Base-by-base conservation (phyloP, 1,139 yeast genomes). In the Saccharomyces hybrid region DNA sequence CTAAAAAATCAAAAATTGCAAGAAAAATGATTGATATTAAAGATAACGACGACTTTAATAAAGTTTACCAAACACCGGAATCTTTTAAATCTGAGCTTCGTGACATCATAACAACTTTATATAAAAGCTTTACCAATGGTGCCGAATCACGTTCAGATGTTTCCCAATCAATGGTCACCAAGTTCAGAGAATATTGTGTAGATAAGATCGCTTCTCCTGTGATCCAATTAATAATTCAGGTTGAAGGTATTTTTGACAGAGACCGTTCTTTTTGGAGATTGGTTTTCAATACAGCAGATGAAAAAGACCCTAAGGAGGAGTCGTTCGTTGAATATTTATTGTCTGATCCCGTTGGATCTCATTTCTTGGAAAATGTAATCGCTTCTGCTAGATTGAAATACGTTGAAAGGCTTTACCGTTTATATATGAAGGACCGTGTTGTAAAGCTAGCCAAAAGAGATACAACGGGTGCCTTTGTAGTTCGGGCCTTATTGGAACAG, bases 21-120 rank as follows among this genome's bases (percentile, higher is more conserved):
- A 81, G 98, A 69, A 90, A 90, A 70, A 87, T 88, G 93, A 88
- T 89, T 64, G 95, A 88, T 63, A 84, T 91, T 52, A 84, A 84
- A 65, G 96, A 88, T 64, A 84, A 78, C 58, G 83, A 80, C 11
- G 88, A 84, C 61, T 86, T 83, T 65, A 76, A 80, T 64, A 78
- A 81, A 58, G 73, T 83, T 1, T 88, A 82, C 68, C 88, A 84
- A 70, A 83, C 84, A 1, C 97, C 98, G 2, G 71, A 77, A 1
- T 77, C 88, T 0, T 89, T 91, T 70, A 84, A 82, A 59, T 75
- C 74, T n/a, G 82, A 83, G 62, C 71, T 87, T 57, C 76, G 75
- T 54, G 77, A 75, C 16, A 68, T 83, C 54, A 69, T 72, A 52
- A 69, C 65, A 48, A 68, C 75, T 2, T 63, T 77, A 5, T 71